Evolutionary conservation across 2,329 filamentous ascomycete genomes (phyloP).

Genomic region (Scedosporium boydii): DNA sequence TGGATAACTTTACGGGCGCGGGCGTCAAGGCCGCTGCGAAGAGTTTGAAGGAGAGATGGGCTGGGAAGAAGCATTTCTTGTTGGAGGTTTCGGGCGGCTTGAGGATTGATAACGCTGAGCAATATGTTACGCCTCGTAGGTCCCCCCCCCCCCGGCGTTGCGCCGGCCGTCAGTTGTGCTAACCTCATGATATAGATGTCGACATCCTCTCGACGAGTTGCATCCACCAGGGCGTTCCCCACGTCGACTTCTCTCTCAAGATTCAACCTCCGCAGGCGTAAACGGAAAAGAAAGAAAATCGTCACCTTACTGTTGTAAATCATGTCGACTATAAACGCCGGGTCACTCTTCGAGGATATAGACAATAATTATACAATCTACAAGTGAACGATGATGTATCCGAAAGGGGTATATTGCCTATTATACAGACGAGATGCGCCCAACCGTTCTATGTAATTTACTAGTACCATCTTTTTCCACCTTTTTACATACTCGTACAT

Average conservation of each 20-base stretch:
- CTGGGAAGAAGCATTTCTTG: slow-evolving; percentile 61
- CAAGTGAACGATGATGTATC: not conserved
- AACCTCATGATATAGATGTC: slow-evolving; percentile 48
- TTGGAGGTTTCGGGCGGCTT: slow-evolving; percentile 90
- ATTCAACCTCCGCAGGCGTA: slow-evolving; percentile 33
- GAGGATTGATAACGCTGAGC: slow-evolving; percentile 71
- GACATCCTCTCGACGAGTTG: slow-evolving; percentile 95
- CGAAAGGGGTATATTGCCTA: not conserved
- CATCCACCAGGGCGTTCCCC: slow-evolving; percentile 89
- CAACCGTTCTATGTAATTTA: not conserved
- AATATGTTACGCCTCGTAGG: slow-evolving; percentile 67
- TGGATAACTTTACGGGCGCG: slow-evolving; percentile 85
- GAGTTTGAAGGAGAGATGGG: slow-evolving; percentile 73
- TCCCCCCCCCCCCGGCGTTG: slow-evolving; percentile 10
- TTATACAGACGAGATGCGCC: not conserved
- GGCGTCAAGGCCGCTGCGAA: slow-evolving; percentile 66
- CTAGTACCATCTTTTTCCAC: not conserved
- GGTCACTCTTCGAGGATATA: not conserved
- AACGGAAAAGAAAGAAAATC: slow-evolving; percentile 24
- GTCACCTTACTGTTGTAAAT: not conserved
- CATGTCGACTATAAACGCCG: too few species aligned
- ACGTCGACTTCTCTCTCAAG: slow-evolving; percentile 95
- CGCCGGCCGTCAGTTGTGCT: not conserved
- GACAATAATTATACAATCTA: not conserved
- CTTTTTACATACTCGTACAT: not conserved